A percentile compares a stretch with the other conserved stretches of the same genome.
Evolutionary conservation across 305 asterid genomes (phyloP).

Genomic region (Lippia alba): DNA sequence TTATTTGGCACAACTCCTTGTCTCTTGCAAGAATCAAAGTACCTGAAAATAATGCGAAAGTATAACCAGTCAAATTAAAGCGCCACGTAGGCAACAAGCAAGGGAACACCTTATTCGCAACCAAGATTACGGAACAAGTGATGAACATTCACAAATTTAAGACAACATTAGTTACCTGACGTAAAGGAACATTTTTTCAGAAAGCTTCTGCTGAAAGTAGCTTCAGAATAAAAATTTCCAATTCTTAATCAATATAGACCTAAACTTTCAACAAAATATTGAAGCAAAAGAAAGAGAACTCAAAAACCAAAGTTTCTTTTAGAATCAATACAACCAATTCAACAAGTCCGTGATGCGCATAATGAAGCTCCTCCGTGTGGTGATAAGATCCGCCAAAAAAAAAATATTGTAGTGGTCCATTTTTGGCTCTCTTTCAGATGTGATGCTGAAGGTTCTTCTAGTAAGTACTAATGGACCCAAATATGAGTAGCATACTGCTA

Average conservation of each 20-base stretch:
- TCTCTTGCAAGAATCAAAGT: constrained; percentile 63
- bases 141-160: neutral
- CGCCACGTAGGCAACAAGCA: too few relatives aligned
- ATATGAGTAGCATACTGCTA: neutral
- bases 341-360: neutral
- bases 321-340: neutral
- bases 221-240: neutral
- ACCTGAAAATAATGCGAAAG: constrained; percentile 54
- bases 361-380: neutral
- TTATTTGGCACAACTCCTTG: constrained; percentile 61
- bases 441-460: neutral
- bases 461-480: neutral
- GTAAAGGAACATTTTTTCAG: neutral
- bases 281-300: neutral
- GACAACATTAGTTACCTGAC: constrained; percentile 9
- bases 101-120: too few relatives aligned
- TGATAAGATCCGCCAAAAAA: neutral
- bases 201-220: neutral
- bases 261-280: neutral
- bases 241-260: constrained; percentile 1
- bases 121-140: constrained; percentile 3
- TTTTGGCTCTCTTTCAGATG: neutral
- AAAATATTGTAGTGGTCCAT: neutral
- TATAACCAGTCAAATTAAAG: neutral
- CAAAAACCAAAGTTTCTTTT: neutral